These are phyloP conservation scores for Rubus idaeus DNA, from an alignment of 306 rosid species.

Conservation along the genomic window DNA sequence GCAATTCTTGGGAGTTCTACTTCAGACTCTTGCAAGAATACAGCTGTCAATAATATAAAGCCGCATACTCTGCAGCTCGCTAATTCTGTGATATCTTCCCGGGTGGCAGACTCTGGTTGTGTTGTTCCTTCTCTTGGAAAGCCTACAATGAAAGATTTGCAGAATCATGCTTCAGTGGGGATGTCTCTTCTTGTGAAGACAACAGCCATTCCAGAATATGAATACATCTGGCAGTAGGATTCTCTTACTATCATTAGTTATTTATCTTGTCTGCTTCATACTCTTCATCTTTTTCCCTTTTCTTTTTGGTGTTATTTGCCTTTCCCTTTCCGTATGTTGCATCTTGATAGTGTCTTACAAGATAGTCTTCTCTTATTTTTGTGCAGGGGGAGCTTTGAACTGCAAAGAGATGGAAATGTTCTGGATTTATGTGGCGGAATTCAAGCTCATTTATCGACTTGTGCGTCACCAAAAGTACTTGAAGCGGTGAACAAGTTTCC, in stretches of 20 bases:
- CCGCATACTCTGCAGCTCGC: conserved; percentile 29
- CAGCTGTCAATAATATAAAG: conserved; percentile 34
- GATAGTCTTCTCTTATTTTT: conserved; percentile 29
- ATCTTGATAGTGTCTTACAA: conserved; percentile 17
- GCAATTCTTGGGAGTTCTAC: conserved; percentile 38
- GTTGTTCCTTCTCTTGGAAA: conserved; percentile 37
- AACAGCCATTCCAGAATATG: conserved; percentile 71
- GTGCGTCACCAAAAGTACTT: conserved; percentile 73
- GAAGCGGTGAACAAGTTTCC: conserved; percentile 61
- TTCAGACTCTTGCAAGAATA: conserved; percentile 33
- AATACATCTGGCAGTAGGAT: conserved; percentile 82
- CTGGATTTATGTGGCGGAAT: conserved; percentile 58
- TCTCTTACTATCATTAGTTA: conserved; percentile 26
- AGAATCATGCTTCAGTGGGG: conserved; percentile 28
- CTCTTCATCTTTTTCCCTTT: conserved; percentile 15
- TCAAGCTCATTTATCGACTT: conserved; percentile 85
- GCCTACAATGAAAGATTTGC: conserved; percentile 43
- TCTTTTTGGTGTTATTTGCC: conserved; percentile 16
- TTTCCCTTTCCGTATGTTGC: conserved; percentile 15
- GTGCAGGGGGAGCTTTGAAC: conserved; percentile 80
- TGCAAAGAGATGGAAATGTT: conserved; percentile 57
- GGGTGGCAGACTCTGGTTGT: conserved; percentile 36
- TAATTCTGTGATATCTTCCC: conserved; percentile 37
- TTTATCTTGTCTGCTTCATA: conserved; percentile 10
- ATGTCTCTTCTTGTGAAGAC: conserved; percentile 41